Base-by-base conservation (phyloP, 768 basidiomycete genomes). In the Mycena metata region DNA sequence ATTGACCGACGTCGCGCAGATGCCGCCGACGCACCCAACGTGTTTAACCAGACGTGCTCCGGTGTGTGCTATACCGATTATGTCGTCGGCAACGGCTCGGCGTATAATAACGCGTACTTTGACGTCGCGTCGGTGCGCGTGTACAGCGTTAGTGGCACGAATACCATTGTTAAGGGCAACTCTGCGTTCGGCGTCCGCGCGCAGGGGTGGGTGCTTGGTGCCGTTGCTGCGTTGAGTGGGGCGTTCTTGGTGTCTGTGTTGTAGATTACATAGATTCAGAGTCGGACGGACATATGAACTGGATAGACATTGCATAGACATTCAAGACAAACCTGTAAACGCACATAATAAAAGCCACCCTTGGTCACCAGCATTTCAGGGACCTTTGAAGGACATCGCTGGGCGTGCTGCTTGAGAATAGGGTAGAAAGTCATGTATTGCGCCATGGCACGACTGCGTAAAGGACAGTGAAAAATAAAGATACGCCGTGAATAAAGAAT, bases 41-140 rank as follows among this genome's bases (percentile, higher is more conserved):
- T 88, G 46, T 90, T 93, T 78, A 76, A 82, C 5, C 76, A 87
- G 70, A 92, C 91, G 0, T 93, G 91, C 79, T 74, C 82, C 7
- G 90, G 89, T n/a, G 78, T 80, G 1, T 91, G 92, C 78, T 93
- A 94, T 79, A 82, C 85, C 13, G 87, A 91, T 79, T 91, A 88
- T 64, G 91, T 93, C 46, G 79, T 91, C 63, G 90, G 90, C 10
- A 75, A 87, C 63, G 85, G 88, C 4, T 84, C 88, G 19, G 85
- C 84, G 71, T 93, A 89, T 77, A 83, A 87, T 75, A 83, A 81
- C 36, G 91, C 91, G 0, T 91, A 89, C 80, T 95, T 93, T 71
- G 92, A 94, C 75, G 84, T 95, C 60, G 83, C 85, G 16, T 88
- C 83, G 33, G 82, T 92, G 66, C 83, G 84, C 51, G 79, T 90